phyloP scores from a whole-genome alignment of 306 rosid genomes.

The Mimosa pudica region DNA sequence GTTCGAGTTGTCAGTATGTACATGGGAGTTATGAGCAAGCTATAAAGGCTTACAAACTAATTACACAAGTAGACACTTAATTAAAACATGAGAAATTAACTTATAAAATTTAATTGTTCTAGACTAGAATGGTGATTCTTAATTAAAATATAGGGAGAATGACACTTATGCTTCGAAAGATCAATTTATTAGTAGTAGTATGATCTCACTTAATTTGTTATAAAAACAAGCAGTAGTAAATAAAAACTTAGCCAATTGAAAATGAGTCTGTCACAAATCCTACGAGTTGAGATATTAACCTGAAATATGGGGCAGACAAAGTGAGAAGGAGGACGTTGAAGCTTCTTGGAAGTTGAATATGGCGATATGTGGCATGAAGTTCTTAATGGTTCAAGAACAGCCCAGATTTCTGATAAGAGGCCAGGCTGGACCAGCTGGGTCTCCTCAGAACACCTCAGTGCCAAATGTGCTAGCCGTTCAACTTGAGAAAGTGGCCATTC shows the following conservation, averaged over 20 bases:
- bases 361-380: conserved; percentile 53
- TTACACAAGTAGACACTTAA: background rate
- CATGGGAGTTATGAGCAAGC: background rate
- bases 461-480: conserved; percentile 64
- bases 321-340: conserved; percentile 73
- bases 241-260: background rate
- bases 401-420: conserved; percentile 65
- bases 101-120: background rate
- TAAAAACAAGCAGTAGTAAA: background rate
- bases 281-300: conserved; percentile 47
- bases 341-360: conserved; percentile 58
- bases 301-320: conserved; percentile 93
- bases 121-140: conserved; percentile 13
- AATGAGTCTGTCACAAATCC: too few relatives aligned
- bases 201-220: background rate
- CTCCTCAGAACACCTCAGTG: conserved; percentile 74
- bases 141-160: conserved; percentile 9
- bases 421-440: conserved; percentile 57
- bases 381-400: conserved; percentile 70
- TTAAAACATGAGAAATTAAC: background rate
- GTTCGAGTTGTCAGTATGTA: background rate
- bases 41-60: conserved; percentile 6
- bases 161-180: background rate
- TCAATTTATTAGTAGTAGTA: too few relatives aligned
- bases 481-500: conserved; percentile 85